A percentile compares a stretch with the other conserved stretches of the same genome.
Evolutionary conservation across 306 rosid genomes (phyloP).

Genomic region (Quercus wislizeni): DNA sequence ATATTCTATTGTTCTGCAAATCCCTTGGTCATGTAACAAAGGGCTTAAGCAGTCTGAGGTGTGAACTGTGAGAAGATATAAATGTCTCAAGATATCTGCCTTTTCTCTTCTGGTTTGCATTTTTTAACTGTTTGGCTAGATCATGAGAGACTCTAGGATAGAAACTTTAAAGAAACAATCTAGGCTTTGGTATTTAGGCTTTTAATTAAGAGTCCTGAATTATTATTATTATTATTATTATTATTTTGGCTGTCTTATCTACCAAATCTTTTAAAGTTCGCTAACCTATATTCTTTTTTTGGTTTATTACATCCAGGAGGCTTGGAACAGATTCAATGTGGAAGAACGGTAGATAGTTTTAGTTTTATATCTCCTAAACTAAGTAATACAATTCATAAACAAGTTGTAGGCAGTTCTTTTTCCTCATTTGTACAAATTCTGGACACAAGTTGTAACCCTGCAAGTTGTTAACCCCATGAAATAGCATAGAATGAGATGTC

Average conservation of each 20-base stretch:
- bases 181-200: background rate
- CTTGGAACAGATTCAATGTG: conserved; percentile 86
- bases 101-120: background rate
- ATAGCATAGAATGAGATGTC: background rate
- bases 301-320: conserved; percentile 56
- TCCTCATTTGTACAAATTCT: background rate
- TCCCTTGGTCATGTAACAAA: background rate
- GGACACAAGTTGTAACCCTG: background rate
- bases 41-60: background rate
- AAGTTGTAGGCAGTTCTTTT: background rate
- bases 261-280: background rate
- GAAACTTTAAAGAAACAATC: background rate
- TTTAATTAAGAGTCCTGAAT: background rate
- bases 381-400: background rate
- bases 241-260: background rate
- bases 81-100: background rate
- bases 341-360: conserved; percentile 60
- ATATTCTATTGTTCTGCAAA: background rate
- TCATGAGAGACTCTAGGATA: background rate
- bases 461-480: background rate
- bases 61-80: background rate
- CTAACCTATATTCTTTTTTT: background rate
- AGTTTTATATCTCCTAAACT: conserved; percentile 17
- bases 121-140: background rate
- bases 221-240: background rate